Evolutionary conservation across 345 rosid species (phyloP).

Genomic region (Eucalyptus curtisii): DNA sequence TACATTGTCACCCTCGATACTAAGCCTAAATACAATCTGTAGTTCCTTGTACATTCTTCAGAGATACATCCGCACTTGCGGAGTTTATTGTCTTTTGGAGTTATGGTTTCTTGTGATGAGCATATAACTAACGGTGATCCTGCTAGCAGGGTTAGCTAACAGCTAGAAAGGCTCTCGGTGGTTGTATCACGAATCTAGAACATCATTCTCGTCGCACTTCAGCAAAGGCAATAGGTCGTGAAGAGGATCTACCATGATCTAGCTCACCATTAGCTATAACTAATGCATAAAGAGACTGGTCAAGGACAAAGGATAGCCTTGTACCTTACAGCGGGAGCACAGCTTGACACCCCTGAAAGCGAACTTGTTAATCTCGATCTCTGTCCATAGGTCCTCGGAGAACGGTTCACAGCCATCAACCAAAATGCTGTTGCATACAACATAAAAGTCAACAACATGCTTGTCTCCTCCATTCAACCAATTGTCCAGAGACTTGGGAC

Average conservation of each 20-base stretch:
- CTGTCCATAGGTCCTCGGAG: slow-evolving; percentile 81
- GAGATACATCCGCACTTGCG: not conserved
- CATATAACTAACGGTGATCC: not conserved
- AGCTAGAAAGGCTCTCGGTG: not conserved
- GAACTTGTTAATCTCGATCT: slow-evolving; percentile 37
- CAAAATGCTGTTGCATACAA: slow-evolving; percentile 42
- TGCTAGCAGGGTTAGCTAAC: not conserved
- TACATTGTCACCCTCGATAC: not conserved
- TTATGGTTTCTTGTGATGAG: not conserved
- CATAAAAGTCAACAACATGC: not conserved
- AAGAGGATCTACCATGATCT: not conserved
- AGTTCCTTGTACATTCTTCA: not conserved
- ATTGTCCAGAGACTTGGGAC: not conserved
- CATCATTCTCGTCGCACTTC: not conserved
- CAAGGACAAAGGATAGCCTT: not conserved
- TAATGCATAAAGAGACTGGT: not conserved
- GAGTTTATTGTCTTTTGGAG: not conserved
- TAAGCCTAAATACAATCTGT: not conserved
- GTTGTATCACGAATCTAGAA: not conserved
- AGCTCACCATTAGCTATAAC: not conserved
- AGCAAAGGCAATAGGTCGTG: not conserved
- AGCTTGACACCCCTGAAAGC: slow-evolving; percentile 58
- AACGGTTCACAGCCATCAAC: slow-evolving; percentile 78
- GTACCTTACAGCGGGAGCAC: slow-evolving; percentile 85
- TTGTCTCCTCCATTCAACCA: not conserved